Evolutionary conservation across 176 grass and related monocot species (phyloP), one percentile per base, ranked within the genome.

Genomic region (Musa acuminata): DNA sequence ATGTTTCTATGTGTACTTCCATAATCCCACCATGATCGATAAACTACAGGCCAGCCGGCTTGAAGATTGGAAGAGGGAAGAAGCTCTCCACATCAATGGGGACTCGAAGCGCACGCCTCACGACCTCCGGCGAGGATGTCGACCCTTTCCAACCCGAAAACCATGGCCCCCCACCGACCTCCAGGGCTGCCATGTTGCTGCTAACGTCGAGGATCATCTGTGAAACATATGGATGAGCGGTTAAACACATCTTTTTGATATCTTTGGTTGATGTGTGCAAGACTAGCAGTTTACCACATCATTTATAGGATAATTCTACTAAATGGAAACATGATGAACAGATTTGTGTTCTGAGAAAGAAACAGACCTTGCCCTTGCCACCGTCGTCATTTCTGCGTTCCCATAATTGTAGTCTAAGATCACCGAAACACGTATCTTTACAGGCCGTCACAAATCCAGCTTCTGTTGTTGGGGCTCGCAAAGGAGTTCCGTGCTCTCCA

Each of bases 131-230:
- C 1, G 75, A 68, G 52, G 35, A 74, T 22, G 93, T 85, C 19
- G 77, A 78, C 79, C 85, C 93, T 72, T 90, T 90, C 93, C 93
- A 93, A 0, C 77, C 80, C 2, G 89, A 85, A 73, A 97, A 93
- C 93, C 93, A 97, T 53, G 93, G 93, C 22, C 93, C 94, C 4
- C 94, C 94, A 19, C 94, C 94, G 1, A 97, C 84, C 78, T 97
- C 90, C 65, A 97, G 21, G 8, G 90, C 94, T 0, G 90, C 94
- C 94, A 93, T 93, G 80, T 93, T 83, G 82, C 94, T 97, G 43
- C 79, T 82, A 1, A 84, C 82, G 29, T 97, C 85, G 9, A 97
- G 94, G 77, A 97, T 91, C 52, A 93, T 35, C 90, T 97, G 81
- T 48, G 9, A 22, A 84, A 13, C 0, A 77, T 59, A 77, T 21